Evolutionary conservation across 805 yeast genomes (phyloP).

Genomic region (Saturnispora gosingensis): DNA sequence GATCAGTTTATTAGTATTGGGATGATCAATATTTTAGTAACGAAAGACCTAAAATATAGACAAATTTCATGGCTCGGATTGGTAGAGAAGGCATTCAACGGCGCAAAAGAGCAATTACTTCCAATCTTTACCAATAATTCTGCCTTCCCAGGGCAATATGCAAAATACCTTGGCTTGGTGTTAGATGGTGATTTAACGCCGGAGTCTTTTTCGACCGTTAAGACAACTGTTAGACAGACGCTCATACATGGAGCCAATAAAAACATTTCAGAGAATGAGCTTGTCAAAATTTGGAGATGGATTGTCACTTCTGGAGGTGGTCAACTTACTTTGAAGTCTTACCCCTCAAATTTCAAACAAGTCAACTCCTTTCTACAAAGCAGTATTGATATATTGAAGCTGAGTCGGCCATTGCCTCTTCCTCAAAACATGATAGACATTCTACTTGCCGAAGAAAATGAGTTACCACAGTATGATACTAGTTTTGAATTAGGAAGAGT

Average conservation of each 20-base stretch:
- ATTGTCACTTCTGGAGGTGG: background rate
- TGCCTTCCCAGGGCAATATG: background rate
- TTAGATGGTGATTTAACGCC: slow-evolving; percentile 1
- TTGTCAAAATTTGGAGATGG: slow-evolving; percentile 1
- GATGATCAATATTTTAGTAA: slow-evolving; percentile 1
- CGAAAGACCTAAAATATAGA: background rate
- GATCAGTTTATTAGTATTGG: slow-evolving; percentile 3
- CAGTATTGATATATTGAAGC: background rate
- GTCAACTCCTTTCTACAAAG: background rate
- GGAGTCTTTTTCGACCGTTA: background rate
- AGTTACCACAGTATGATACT: background rate
- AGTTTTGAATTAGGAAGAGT: background rate
- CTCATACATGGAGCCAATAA: slow-evolving; percentile 2
- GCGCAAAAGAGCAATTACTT: background rate
- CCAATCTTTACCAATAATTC: background rate
- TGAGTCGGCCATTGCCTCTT: background rate
- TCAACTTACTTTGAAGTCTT: background rate
- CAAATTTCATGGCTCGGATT: background rate
- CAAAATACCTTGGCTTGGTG: background rate
- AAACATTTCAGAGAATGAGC: slow-evolving; percentile 2
- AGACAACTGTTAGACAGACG: slow-evolving; percentile 1
- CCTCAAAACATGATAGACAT: background rate
- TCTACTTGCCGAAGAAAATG: background rate
- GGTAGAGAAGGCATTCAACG: background rate
- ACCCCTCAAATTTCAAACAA: slow-evolving; percentile 3